Evolutionary conservation across 108 stramenopile genomes (phyloP), one percentile per base, ranked within the genome.

Genomic region (Cyclostephanos tholiformis): DNA sequence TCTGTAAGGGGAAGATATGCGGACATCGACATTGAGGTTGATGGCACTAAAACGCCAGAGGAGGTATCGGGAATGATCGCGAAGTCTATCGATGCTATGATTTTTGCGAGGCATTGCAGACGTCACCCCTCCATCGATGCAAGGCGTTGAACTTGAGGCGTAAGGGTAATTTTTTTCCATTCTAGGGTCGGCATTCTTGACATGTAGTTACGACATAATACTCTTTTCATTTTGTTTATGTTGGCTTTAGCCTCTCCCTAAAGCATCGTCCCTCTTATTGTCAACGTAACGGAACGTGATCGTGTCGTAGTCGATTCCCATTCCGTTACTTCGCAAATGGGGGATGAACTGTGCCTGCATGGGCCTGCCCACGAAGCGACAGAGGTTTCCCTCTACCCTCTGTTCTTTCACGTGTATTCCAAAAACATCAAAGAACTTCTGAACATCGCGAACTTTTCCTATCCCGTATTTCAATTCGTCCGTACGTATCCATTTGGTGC

Each of bases 281-380:
- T 88, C 90, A 6, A 67, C 62, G 51, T 71, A 92, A 55, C 55
- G 75, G 69, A 77, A 92, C 12, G 76, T 61, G 48, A 91, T 71
- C 32, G 87, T 59, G 17, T 80, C 65, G 59, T 88, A 94, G 69
- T 94, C 85, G 19, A 96, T 75, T 10, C 95, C 95, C 91, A 92
- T 93, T 12, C 82, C 80, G 80, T 96, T 80, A 50, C 59, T 39
- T 63, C 91, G 44, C 41, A 93, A 63, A 51, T 67, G 66, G 11
- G 89, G 89, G 22, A 83, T 84, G 70, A 95, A 95, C 63, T 80
- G 69, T 36, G 68, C 63, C 75, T 84, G 82, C 91, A 95, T 95
- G 0, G 88, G 87, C 66, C 81, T 85, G 1, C 94, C 94, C 2
- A 96, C 95, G 89, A 93, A 96, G 12, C 76, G 29, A 90, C 95